Evolutionary conservation across 768 basidiomycete species (phyloP).

Genomic region (Psilocybe azurescens): DNA sequence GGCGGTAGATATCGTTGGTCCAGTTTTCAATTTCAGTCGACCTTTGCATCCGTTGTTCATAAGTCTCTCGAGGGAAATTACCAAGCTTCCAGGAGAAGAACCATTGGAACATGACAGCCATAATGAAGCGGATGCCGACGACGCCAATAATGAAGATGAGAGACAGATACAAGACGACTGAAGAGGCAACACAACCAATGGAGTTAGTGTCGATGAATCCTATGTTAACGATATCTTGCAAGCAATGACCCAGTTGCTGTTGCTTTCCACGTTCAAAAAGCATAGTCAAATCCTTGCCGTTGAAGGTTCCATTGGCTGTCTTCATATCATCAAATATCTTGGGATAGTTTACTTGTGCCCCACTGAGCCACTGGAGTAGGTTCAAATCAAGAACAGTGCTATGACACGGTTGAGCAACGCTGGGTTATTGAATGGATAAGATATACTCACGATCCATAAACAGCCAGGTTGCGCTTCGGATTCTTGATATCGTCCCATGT

Average conservation of each 20-base stretch:
- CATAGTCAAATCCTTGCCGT: conserved; percentile 90
- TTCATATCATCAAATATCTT: conserved; percentile 81
- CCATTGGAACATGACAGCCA: conserved; percentile 98
- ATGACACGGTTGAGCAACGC: conserved; percentile 10
- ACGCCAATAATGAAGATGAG: conserved; percentile 98
- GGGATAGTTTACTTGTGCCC: conserved; percentile 83
- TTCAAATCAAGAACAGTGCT: conserved; percentile 90
- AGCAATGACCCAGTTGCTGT: conserved; percentile 73
- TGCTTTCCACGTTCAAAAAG: conserved; percentile 75
- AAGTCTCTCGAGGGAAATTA: conserved; percentile 91
- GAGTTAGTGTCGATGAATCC: conserved; percentile 95
- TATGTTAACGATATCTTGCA: conserved; percentile 84
- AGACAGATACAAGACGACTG: conserved; percentile 93
- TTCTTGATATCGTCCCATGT: conserved; percentile 87
- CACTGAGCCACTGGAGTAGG: conserved; percentile 85
- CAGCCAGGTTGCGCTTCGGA: conserved; percentile 80
- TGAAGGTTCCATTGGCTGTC: conserved; percentile 70
- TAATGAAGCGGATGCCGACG: conserved; percentile 90
- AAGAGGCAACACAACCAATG: conserved; percentile 95
- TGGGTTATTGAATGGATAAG: background rate
- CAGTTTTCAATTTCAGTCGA: conserved; percentile 93
- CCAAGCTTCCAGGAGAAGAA: conserved; percentile 97
- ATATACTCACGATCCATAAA: conserved; percentile 84
- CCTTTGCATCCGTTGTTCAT: conserved; percentile 89
- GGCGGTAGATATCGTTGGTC: conserved; percentile 93